Evolutionary conservation across 2,329 filamentous ascomycete species (phyloP).

Genomic region (Pseudogymnoascus sp.): DNA sequence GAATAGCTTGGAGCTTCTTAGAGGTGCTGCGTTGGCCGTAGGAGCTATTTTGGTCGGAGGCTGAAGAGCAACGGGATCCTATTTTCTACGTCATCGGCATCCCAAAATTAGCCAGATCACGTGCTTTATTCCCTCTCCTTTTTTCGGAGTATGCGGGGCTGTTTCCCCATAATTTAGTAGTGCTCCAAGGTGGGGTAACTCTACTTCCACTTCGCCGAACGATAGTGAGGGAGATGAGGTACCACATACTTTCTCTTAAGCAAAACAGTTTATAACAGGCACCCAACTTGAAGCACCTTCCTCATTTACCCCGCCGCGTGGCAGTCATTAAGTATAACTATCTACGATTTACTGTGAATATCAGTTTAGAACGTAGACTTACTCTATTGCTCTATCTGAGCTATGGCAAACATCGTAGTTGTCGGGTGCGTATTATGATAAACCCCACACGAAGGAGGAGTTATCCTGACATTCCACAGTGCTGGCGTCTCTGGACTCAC

Average conservation of each 20-base stretch:
- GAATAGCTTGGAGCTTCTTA: background rate
- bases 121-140: background rate
- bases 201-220: background rate
- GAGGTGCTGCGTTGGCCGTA: background rate
- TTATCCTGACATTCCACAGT: constrained; percentile 32
- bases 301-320: background rate
- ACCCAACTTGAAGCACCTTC: background rate
- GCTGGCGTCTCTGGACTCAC: constrained; percentile 63
- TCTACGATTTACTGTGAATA: background rate
- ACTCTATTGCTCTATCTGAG: background rate
- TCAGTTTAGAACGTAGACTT: background rate
- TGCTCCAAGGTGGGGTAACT: background rate
- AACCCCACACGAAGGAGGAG: background rate
- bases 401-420: constrained; percentile 32
- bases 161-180: background rate
- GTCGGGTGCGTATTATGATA: constrained; percentile 30
- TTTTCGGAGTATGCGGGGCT: constrained; percentile 11
- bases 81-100: background rate
- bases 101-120: background rate
- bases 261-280: background rate
- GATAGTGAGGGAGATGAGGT: background rate
- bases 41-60: background rate
- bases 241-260: background rate
- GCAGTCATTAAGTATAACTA: background rate
- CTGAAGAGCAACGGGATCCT: background rate